Evolutionary conservation across 2,329 filamentous ascomycete species (phyloP).

Genomic region (Rosellinia necatrix): DNA sequence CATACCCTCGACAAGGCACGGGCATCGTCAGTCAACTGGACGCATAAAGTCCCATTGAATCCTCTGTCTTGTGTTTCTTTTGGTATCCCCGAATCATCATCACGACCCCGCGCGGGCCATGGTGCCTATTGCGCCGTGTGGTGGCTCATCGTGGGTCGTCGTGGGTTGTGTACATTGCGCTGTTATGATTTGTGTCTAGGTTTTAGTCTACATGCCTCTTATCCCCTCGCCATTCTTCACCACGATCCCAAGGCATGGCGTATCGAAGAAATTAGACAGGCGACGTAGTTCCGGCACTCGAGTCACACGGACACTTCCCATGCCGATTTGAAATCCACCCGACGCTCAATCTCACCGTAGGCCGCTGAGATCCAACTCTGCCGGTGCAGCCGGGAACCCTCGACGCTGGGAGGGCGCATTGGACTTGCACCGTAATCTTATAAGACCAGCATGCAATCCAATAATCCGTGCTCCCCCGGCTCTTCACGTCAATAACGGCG

Average conservation of each 20-base stretch:
- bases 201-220: no score
- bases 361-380: no score
- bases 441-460: not conserved
- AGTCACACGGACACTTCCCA: not conserved
- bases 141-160: no score
- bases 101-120: not conserved
- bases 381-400: not conserved
- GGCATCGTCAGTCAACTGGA: not conserved
- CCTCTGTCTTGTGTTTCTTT: conserved; percentile 15
- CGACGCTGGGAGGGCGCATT: not conserved
- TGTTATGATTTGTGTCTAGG: no score
- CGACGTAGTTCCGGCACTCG: not conserved
- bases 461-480: conserved; percentile 2
- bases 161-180: no score
- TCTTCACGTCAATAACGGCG: conserved; percentile 28
- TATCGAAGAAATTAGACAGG: conserved; percentile 1
- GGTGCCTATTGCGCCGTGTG: no score
- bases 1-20: conserved; percentile 4
- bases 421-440: not conserved
- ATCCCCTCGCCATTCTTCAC: no score
- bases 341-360: no score
- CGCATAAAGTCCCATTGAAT: conserved; percentile 14
- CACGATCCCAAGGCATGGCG: no score
- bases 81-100: not conserved
- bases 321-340: not conserved